Evolutionary conservation across 2,329 filamentous ascomycete genomes (phyloP).

Genomic region (Plectosphaerella sp.): DNA sequence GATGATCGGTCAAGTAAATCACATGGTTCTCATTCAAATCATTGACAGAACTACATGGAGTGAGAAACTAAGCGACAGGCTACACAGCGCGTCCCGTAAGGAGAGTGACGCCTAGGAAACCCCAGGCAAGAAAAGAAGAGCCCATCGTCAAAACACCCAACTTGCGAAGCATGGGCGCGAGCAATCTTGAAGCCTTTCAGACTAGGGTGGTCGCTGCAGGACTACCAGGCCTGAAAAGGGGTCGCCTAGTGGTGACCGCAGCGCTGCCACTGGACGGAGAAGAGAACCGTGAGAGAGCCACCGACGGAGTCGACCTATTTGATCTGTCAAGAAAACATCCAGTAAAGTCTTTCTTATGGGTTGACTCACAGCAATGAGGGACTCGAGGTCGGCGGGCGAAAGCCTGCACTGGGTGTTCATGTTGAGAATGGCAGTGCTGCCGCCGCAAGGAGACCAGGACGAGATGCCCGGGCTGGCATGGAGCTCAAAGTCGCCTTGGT

Average conservation of each 20-base stretch:
- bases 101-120: neutral
- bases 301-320: neutral
- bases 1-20: no score
- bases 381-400: constrained; percentile 13
- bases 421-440: constrained; percentile 21
- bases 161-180: no score
- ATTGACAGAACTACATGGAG: no score
- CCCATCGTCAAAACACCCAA: no score
- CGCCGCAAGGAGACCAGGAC: constrained; percentile 18
- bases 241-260: neutral
- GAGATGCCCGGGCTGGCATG: constrained; percentile 12
- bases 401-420: constrained; percentile 21
- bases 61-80: no score
- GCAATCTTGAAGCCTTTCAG: no score
- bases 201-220: neutral
- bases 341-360: neutral
- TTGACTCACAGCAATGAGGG: constrained; percentile 18
- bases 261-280: neutral
- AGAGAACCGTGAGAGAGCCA: neutral
- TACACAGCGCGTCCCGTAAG: neutral
- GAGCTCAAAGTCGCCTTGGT: constrained; percentile 16
- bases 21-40: no score
- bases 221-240: neutral
- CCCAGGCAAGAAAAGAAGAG: no score
- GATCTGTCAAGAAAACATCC: neutral